A percentile compares a stretch with the other conserved stretches of the same genome.
Conservation (phyloP, 768 basidiomycete species). For the Nidularia pulvinata region DNA sequence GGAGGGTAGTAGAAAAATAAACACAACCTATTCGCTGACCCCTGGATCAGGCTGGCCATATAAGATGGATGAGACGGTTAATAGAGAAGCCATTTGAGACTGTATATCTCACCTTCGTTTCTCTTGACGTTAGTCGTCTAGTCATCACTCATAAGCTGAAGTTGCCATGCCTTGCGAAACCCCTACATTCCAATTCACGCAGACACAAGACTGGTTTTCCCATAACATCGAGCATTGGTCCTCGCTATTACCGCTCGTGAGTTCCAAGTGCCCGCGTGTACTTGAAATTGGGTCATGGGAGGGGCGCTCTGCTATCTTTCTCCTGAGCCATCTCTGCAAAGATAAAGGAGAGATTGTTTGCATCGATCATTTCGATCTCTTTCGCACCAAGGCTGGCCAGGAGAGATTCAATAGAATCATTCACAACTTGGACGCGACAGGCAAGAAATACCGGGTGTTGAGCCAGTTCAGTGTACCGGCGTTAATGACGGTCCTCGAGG, state of each 20-base stretch:
- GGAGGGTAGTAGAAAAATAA: no score
- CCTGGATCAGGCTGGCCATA: no score
- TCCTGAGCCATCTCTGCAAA: slow-evolving; percentile 45
- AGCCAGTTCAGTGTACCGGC: slow-evolving; percentile 54
- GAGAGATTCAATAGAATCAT: slow-evolving; percentile 39
- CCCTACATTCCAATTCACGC: slow-evolving; percentile 37
- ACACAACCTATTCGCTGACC: no score
- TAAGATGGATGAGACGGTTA: no score
- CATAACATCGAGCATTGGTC: slow-evolving; percentile 41
- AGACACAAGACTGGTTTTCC: slow-evolving; percentile 59
- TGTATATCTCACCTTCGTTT: no score
- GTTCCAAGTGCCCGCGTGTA: slow-evolving; percentile 35
- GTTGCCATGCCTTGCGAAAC: background rate
- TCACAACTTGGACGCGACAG: slow-evolving; percentile 47
- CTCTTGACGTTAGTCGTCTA: no score
- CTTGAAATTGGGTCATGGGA: slow-evolving; percentile 67
- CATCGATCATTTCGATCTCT: slow-evolving; percentile 61
- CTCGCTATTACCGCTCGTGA: slow-evolving; percentile 34
- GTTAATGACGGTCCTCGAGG: slow-evolving; percentile 41
- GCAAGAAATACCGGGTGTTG: slow-evolving; percentile 42
- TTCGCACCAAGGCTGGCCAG: slow-evolving; percentile 42
- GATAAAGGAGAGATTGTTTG: slow-evolving; percentile 45
- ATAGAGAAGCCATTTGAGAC: no score
- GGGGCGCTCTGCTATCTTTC: slow-evolving; percentile 60
- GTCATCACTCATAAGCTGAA: no score